Conservation (phyloP, 768 basidiomycete species). For the Auriscalpium vulgare region DNA sequence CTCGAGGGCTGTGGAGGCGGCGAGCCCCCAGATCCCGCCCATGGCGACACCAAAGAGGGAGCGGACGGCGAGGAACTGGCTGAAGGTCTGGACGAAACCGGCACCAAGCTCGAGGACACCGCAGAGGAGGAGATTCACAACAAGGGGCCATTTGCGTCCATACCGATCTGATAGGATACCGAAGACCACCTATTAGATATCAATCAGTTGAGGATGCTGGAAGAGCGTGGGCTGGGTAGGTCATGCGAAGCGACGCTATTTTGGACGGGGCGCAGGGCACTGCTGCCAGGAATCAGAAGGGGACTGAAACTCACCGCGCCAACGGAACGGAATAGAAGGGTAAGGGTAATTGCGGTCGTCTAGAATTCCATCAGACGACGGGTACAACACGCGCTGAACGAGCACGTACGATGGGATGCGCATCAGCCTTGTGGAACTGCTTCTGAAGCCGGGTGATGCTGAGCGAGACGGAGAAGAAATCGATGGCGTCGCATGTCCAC, state of each 20-base stretch:
- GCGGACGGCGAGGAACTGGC: conserved; percentile 73
- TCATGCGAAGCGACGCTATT: background rate
- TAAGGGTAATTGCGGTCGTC: conserved; percentile 85
- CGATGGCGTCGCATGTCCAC: conserved; percentile 83
- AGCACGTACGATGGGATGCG: conserved; percentile 35
- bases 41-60: conserved; percentile 82
- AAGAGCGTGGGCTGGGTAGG: background rate
- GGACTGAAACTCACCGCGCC: conserved; percentile 44
- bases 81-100: conserved; percentile 72
- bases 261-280: background rate
- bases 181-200: conserved; percentile 45
- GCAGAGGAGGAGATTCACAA: conserved; percentile 66
- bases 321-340: conserved; percentile 81
- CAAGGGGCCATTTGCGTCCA: conserved; percentile 91
- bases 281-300: background rate
- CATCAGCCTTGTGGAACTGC: conserved; percentile 37
- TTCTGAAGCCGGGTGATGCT: conserved; percentile 37
- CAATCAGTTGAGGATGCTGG: background rate
- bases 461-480: conserved; percentile 76
- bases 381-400: background rate
- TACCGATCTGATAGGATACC: conserved; percentile 82
- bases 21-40: conserved; percentile 87
- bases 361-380: conserved; percentile 11
- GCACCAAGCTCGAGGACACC: conserved; percentile 68
- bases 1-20: conserved; percentile 77